Conservation (phyloP, 345 rosid species). For the Camelina hispida region DNA sequence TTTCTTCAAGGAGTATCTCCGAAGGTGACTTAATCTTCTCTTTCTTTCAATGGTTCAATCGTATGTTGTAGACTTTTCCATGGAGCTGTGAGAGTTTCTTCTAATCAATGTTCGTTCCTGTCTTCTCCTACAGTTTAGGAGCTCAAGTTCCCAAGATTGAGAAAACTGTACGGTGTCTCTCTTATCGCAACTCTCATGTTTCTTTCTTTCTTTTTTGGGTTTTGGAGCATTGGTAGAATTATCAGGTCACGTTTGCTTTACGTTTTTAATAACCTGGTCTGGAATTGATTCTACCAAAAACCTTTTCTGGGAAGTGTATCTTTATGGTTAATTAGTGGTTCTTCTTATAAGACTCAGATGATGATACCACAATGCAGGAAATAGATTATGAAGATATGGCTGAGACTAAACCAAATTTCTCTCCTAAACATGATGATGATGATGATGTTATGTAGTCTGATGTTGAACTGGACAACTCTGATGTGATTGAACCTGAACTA, state of each 20-base stretch:
- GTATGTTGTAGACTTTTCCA: background rate
- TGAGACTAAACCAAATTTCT: slow-evolving; percentile 43
- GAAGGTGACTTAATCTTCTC: slow-evolving; percentile 46
- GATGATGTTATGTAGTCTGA: slow-evolving; percentile 63
- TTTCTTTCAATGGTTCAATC: background rate
- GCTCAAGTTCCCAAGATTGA: slow-evolving; percentile 63
- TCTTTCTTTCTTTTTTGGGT: too few species aligned
- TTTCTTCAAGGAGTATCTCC: slow-evolving; percentile 75
- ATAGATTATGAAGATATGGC: slow-evolving; percentile 54
- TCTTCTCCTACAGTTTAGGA: slow-evolving; percentile 59
- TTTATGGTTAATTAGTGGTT: background rate
- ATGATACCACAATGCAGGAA: slow-evolving; percentile 45
- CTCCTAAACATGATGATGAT: slow-evolving; percentile 52
- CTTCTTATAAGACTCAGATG: background rate
- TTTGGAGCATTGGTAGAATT: background rate
- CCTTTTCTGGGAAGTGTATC: background rate
- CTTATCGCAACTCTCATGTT: background rate
- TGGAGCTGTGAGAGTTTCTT: slow-evolving; percentile 11
- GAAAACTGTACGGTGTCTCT: slow-evolving; percentile 52
- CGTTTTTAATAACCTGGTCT: background rate
- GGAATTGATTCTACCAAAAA: background rate
- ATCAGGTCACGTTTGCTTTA: background rate
- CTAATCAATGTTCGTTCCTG: slow-evolving; percentile 27
- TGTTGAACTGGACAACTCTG: slow-evolving; percentile 73
- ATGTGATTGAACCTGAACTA: slow-evolving; percentile 75